phyloP scores from a whole-genome alignment of 2,329 filamentous ascomycete genomes.

The Phyllachora maydis region DNA sequence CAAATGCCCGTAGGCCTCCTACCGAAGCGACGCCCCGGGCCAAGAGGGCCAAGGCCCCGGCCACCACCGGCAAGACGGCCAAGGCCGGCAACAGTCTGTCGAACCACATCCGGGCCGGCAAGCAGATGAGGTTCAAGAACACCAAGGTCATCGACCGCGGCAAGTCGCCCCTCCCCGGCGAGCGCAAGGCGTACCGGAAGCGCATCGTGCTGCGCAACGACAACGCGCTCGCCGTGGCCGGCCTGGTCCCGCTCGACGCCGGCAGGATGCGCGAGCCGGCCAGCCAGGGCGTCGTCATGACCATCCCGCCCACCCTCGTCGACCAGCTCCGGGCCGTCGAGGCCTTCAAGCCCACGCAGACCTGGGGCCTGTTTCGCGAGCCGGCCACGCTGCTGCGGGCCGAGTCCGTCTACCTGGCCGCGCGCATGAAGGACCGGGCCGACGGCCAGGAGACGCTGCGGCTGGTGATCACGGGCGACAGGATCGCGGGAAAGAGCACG shows the following conservation, averaged over 20 bases:
- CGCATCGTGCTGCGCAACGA: constrained; percentile 83
- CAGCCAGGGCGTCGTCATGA: constrained; percentile 45
- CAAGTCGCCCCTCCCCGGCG: constrained; percentile 47
- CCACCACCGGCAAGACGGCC: too few species aligned
- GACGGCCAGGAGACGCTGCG: constrained; percentile 32
- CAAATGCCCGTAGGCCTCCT: too few species aligned
- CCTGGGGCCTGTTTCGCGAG: constrained; percentile 67
- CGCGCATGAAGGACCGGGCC: constrained; percentile 34
- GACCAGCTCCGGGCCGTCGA: constrained; percentile 69
- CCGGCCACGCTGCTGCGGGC: constrained; percentile 61
- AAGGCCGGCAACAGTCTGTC: background rate
- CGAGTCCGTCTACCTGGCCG: constrained; percentile 57
- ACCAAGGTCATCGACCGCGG: constrained; percentile 20
- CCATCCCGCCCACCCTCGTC: constrained; percentile 46
- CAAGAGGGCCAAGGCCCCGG: too few species aligned
- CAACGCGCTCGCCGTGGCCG: constrained; percentile 64
- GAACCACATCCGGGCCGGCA: too few species aligned
- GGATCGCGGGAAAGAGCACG: constrained; percentile 69
- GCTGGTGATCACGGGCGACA: constrained; percentile 52
- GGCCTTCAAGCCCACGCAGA: constrained; percentile 79
- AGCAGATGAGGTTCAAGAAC: constrained; percentile 23
- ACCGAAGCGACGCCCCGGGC: background rate
- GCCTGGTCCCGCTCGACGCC: constrained; percentile 37
- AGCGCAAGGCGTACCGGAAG: constrained; percentile 74
- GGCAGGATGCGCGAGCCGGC: constrained; percentile 31